phyloP scores from a whole-genome alignment of 2,329 filamentous ascomycete genomes.

The Aureobasidium uvarum region DNA sequence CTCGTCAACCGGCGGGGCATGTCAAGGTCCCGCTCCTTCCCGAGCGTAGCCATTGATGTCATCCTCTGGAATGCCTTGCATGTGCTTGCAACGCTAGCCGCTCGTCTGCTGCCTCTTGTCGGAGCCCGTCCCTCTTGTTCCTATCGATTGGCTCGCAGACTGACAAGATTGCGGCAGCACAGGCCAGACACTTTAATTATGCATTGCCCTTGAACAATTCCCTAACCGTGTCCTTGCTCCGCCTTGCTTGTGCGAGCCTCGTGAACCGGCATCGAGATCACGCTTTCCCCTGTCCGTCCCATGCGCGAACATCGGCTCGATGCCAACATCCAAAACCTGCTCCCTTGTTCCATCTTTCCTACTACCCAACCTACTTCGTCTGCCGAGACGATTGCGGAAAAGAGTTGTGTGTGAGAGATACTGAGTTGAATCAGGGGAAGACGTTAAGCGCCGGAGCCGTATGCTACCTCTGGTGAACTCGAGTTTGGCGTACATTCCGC shows the following conservation, averaged over 20 bases:
- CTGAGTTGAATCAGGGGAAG: constrained; percentile 16
- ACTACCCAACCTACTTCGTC: constrained; percentile 1
- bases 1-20: constrained; percentile 24
- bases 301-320: constrained; percentile 8
- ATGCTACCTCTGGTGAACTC: constrained; percentile 24
- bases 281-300: background rate
- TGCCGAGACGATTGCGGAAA: background rate
- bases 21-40: constrained; percentile 25
- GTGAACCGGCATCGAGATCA: constrained; percentile 24
- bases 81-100: constrained; percentile 22
- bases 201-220: constrained; percentile 22
- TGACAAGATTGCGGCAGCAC: constrained; percentile 20
- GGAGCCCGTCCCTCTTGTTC: constrained; percentile 13
- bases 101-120: constrained; percentile 10
- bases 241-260: constrained; percentile 25
- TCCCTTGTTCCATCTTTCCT: constrained; percentile 14
- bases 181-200: constrained; percentile 24
- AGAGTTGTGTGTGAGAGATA: background rate
- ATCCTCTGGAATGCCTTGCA: constrained; percentile 23
- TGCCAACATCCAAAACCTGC: constrained; percentile 18
- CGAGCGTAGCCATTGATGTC: constrained; percentile 25
- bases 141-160: constrained; percentile 24
- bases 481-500: constrained; percentile 27
- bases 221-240: constrained; percentile 15
- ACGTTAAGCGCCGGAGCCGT: constrained; percentile 18